Evolutionary conservation across 2,329 filamentous ascomycete species (phyloP), one percentile per base, ranked within the genome.

Genomic region (Dendrostoma leiphaemia): DNA sequence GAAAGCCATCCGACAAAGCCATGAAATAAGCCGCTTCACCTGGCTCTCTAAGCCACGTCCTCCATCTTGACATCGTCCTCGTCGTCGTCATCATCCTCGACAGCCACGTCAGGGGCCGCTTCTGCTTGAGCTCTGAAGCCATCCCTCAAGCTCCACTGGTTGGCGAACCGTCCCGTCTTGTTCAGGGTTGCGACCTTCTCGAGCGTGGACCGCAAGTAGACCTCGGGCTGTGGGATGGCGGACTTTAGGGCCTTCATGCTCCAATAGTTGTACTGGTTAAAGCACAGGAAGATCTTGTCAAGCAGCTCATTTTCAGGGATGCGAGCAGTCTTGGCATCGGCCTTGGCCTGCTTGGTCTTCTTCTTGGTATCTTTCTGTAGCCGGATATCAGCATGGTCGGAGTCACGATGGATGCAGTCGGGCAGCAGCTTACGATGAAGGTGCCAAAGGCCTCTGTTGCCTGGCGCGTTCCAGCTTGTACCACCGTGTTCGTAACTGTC

Each of bases 201-300:
- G 61, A 99, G 74, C 1, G 86, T 88, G 67, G 94, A 84, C 51
- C 93, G 91, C 58, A 99, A 82, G 69, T 92, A 97, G n/a, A 88
- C 86, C 68, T 97, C 94, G 1, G 94, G 94, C 72, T 99, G 94
- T 56, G 86, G 83, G 35, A 95, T 82, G 57, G 81, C 77, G 48
- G 84, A 79, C 60, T 91, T 90, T 62, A 99, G 82, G 5, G 88
- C 84, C 66, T 90, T 92, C 79, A 97, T 89, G n/a, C 89, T 86
- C 92, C 93, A 99, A 72, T 94, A 97, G 63, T 87, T 85, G 78
- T 89, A 96, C 64, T 88, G 78, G 53, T 86, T 83, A 83, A 97
- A 99, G 67, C 86, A 88, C 46, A 81, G 75, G 76, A 93, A 91
- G 58, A 99, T 85, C 60, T 84, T 81, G 73, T 97, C 92, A 72